A percentile compares a stretch with the other conserved stretches of the same genome.
phyloP scores from a whole-genome alignment of 352 stramenopile genomes.

The Globisporangium emineosum region DNA sequence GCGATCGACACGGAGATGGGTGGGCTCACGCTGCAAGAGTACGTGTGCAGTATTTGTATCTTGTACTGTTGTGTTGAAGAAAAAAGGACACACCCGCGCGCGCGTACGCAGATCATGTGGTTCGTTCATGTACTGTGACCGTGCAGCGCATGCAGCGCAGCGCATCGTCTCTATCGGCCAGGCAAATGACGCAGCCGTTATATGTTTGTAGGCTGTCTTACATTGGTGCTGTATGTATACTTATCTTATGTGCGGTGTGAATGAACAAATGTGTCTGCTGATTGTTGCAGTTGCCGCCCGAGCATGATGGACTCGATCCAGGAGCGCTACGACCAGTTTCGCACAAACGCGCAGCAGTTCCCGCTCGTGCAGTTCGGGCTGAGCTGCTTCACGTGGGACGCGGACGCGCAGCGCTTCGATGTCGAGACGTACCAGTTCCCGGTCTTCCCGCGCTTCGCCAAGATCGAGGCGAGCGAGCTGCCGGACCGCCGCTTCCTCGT shows the following conservation, averaged over 20 bases:
- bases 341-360: conserved; percentile 52
- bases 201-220: too few relatives aligned
- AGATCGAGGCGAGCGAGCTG: conserved; percentile 22
- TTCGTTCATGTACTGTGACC: too few relatives aligned
- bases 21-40: conserved; percentile 66
- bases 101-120: too few relatives aligned
- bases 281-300: conserved; percentile 28
- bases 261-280: background rate
- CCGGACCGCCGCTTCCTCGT: conserved; percentile 62
- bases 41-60: too few relatives aligned
- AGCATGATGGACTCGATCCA: conserved; percentile 76
- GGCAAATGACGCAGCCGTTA: too few relatives aligned
- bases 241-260: background rate
- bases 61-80: too few relatives aligned
- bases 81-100: too few relatives aligned
- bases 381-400: conserved; percentile 64
- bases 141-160: too few relatives aligned
- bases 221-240: background rate
- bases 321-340: conserved; percentile 59
- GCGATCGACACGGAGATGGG: conserved; percentile 78
- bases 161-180: too few relatives aligned
- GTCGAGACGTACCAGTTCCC: conserved; percentile 75
- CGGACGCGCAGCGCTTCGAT: conserved; percentile 32
- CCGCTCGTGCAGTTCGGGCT: conserved; percentile 74
- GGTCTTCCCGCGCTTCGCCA: conserved; percentile 57